A percentile compares a stretch with the other conserved stretches of the same genome.
These are phyloP conservation scores for Boechera retrofracta DNA, from an alignment of 345 rosid genomes.

Conservation along the genomic window DNA sequence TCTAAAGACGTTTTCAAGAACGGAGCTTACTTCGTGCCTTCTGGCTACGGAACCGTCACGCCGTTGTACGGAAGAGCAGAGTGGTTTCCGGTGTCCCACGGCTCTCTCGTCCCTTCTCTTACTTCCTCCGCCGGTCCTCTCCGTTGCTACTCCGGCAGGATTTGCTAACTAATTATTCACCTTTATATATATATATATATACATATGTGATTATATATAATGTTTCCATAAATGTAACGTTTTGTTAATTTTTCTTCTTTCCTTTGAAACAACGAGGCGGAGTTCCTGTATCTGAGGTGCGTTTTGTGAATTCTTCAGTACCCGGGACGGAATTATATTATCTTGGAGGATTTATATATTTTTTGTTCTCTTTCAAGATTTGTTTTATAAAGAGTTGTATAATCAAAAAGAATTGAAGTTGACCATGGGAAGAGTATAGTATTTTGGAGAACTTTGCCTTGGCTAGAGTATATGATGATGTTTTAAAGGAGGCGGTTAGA, in stretches of 20 bases:
- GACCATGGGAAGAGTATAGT: slow-evolving; percentile 7
- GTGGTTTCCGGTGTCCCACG: slow-evolving; percentile 62
- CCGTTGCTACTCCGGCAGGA: slow-evolving; percentile 49
- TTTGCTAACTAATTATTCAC: slow-evolving; percentile 43
- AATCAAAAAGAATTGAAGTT: neutral
- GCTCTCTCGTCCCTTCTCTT: slow-evolving; percentile 63
- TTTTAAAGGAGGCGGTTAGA: too few relatives aligned
- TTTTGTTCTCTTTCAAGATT: neutral
- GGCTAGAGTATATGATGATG: neutral
- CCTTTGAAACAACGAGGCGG: neutral
- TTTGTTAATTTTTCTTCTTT: neutral
- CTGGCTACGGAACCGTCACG: slow-evolving; percentile 75
- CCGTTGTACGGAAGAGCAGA: slow-evolving; percentile 64
- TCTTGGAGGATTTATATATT: neutral
- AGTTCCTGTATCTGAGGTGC: slow-evolving; percentile 43
- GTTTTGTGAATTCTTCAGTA: slow-evolving; percentile 32
- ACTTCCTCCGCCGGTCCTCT: slow-evolving; percentile 80
- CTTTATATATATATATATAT: neutral
- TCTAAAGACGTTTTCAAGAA: slow-evolving; percentile 74
- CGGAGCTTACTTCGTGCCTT: slow-evolving; percentile 87
- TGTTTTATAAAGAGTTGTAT: slow-evolving; percentile 2
- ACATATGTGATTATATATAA: neutral
- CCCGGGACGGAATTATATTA: slow-evolving; percentile 42
- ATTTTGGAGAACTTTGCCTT: neutral
- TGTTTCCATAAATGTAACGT: neutral